Percentiles rank a stretch among this genome's conserved stretches.
These are phyloP conservation scores for Salvia splendens DNA, from an alignment of 257 asterid species.

Conservation along the genomic window DNA sequence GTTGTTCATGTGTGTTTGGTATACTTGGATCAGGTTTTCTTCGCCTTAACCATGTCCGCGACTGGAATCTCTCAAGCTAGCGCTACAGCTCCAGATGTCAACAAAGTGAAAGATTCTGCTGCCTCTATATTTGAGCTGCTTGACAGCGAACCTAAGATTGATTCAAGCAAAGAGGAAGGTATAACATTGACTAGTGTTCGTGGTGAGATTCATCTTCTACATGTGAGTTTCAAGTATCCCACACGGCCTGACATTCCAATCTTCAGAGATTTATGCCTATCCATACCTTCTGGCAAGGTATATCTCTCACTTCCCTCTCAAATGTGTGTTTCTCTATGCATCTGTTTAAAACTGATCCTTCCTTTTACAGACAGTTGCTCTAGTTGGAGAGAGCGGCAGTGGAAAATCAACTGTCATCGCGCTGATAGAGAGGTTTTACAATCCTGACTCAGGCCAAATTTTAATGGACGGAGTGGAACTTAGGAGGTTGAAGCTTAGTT, in stretches of 20 bases:
- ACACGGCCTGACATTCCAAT: slow-evolving; percentile 68
- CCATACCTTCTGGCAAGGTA: slow-evolving; percentile 80
- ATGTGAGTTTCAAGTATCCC: slow-evolving; percentile 67
- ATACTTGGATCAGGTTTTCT: slow-evolving; percentile 55
- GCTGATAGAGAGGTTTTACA: slow-evolving; percentile 69
- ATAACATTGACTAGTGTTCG: slow-evolving; percentile 40
- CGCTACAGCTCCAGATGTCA: slow-evolving; percentile 64
- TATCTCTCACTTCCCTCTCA: background rate
- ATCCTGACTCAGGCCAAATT: slow-evolving; percentile 59
- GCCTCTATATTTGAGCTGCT: slow-evolving; percentile 72
- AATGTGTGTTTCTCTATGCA: background rate
- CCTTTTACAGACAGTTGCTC: slow-evolving; percentile 62
- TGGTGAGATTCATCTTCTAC: slow-evolving; percentile 65
- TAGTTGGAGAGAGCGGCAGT: slow-evolving; percentile 85
- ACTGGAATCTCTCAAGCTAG: slow-evolving; percentile 67
- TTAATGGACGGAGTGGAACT: slow-evolving; percentile 53
- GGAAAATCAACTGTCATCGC: slow-evolving; percentile 77
- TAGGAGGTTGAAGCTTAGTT: slow-evolving; percentile 48
- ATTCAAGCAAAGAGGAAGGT: slow-evolving; percentile 64
- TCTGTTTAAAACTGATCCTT: background rate
- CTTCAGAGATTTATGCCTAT: slow-evolving; percentile 61
- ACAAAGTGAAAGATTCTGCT: slow-evolving; percentile 59
- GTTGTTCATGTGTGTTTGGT: background rate
- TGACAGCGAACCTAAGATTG: slow-evolving; percentile 63
- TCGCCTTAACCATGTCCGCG: slow-evolving; percentile 73